phyloP scores from a whole-genome alignment of 805 yeast species.

The Metschnikowia anglica region DNA sequence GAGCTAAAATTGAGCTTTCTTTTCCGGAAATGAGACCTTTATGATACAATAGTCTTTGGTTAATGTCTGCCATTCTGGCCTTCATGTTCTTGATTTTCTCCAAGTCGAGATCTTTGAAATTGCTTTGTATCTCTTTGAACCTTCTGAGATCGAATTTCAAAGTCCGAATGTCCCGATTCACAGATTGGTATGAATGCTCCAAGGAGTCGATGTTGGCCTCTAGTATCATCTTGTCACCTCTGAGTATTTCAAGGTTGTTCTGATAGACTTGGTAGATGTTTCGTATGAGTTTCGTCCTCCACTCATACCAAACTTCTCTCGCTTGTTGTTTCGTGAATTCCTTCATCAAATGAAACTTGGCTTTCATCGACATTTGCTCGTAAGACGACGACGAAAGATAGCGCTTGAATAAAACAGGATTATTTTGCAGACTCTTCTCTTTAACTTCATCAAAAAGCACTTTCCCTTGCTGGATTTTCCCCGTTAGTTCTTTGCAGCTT shows the following conservation, averaged over 20 bases:
- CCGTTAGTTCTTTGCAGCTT: conserved; percentile 53
- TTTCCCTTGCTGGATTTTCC: conserved; percentile 50
- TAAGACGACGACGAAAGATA: conserved; percentile 42
- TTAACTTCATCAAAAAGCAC: conserved; percentile 47
- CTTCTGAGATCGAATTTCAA: conserved; percentile 7
- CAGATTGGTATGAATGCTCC: conserved; percentile 11
- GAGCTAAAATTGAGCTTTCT: conserved; percentile 7
- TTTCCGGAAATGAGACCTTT: conserved; percentile 18
- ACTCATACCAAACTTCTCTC: conserved; percentile 57
- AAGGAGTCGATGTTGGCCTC: conserved; percentile 16
- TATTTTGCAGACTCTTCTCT: conserved; percentile 44
- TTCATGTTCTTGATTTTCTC: conserved; percentile 17
- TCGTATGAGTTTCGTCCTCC: conserved; percentile 54
- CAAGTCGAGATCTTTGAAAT: conserved; percentile 17
- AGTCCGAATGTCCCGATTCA: conserved; percentile 19
- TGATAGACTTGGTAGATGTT: conserved; percentile 42
- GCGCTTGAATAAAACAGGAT: conserved; percentile 50
- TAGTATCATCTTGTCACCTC: conserved; percentile 21
- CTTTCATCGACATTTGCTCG: conserved; percentile 42
- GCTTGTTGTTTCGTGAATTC: conserved; percentile 54
- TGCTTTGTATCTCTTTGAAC: conserved; percentile 19
- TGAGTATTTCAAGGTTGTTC: conserved; percentile 21
- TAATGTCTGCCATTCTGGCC: conserved; percentile 17
- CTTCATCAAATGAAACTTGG: conserved; percentile 51
- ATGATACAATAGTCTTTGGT: conserved; percentile 16